These are phyloP conservation scores for Jaenimonas drosophilae DNA, from an alignment of 208 protist genomes.

Conservation along the genomic window DNA sequence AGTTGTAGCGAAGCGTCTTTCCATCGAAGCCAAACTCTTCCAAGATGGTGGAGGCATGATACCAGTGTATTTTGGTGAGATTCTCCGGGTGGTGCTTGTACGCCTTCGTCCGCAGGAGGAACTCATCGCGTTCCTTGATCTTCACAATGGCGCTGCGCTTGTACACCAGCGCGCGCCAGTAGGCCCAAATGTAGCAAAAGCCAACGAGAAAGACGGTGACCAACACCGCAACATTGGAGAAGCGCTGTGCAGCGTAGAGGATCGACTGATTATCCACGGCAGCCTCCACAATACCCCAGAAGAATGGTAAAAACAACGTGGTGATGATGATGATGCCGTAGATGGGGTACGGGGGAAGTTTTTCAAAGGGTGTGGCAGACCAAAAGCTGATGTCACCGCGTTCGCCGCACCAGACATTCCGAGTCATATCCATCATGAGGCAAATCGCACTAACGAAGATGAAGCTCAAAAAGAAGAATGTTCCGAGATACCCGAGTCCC, in stretches of 20 bases:
- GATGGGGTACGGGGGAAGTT: slow-evolving; percentile 63
- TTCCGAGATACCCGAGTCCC: slow-evolving; percentile 49
- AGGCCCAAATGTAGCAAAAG: slow-evolving; percentile 80
- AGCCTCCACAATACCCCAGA: slow-evolving; percentile 67
- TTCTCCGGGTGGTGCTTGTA: slow-evolving; percentile 29
- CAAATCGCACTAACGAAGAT: slow-evolving; percentile 48
- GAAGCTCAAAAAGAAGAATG: slow-evolving; percentile 80
- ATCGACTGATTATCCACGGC: slow-evolving; percentile 37
- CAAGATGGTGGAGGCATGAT: slow-evolving; percentile 63
- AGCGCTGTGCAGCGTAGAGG: slow-evolving; percentile 55
- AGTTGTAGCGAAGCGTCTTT: slow-evolving; percentile 55
- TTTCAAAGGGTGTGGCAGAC: slow-evolving; percentile 35
- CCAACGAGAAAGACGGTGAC: slow-evolving; percentile 34
- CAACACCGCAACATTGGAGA: slow-evolving; percentile 58
- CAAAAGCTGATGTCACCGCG: slow-evolving; percentile 57
- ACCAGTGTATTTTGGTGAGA: slow-evolving; percentile 71
- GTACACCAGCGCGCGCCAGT: slow-evolving; percentile 43
- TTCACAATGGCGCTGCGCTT: slow-evolving; percentile 41
- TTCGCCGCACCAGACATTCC: slow-evolving; percentile 47
- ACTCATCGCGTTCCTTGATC: slow-evolving; percentile 47
- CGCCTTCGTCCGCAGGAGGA: slow-evolving; percentile 37
- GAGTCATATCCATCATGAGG: slow-evolving; percentile 60
- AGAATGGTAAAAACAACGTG: slow-evolving; percentile 53
- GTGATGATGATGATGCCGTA: slow-evolving; percentile 58
- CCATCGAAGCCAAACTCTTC: slow-evolving; percentile 85